Percentiles rank a stretch among this genome's conserved stretches.
These are phyloP conservation scores for Boletus subcaerulescens DNA, from an alignment of 768 basidiomycete genomes.

Conservation along the genomic window DNA sequence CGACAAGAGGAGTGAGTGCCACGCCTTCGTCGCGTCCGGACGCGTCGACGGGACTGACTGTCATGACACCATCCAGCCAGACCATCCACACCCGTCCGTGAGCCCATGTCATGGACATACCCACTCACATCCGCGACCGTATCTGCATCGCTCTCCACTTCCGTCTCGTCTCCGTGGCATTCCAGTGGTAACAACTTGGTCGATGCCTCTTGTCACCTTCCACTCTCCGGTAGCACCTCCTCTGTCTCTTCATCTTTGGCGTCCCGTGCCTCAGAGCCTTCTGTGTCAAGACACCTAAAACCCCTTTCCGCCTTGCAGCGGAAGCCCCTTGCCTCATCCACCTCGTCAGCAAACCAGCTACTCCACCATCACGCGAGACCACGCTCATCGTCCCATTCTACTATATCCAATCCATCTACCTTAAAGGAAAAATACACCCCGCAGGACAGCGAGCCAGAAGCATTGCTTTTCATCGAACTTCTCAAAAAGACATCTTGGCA, in stretches of 20 bases:
- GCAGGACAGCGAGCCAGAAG: conserved; percentile 23
- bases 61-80: conserved; percentile 9
- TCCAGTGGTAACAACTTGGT: not conserved
- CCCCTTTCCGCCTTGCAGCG: conserved; percentile 8
- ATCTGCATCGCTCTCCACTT: not conserved
- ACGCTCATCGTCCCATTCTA: conserved; percentile 22
- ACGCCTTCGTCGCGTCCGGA: not conserved
- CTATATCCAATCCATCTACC: not conserved
- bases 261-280: conserved; percentile 2
- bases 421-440: conserved; percentile 2
- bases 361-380: conserved; percentile 4
- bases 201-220: conserved; percentile 5
- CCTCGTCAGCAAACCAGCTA: conserved; percentile 16
- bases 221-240: conserved; percentile 3
- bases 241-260: conserved; percentile 1
- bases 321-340: conserved; percentile 19
- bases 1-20: conserved; percentile 22
- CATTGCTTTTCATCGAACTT: conserved; percentile 21
- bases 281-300: conserved; percentile 3
- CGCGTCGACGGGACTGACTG: not conserved
- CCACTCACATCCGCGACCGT: conserved; percentile 9
- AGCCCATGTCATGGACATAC: conserved; percentile 16
- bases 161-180: conserved; percentile 10
- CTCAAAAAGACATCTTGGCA: conserved; percentile 21
- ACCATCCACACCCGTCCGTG: conserved; percentile 10